These are phyloP conservation scores for Aegilops umbellulata DNA, from an alignment of 176 grass and related monocot species.

Conservation along the genomic window DNA sequence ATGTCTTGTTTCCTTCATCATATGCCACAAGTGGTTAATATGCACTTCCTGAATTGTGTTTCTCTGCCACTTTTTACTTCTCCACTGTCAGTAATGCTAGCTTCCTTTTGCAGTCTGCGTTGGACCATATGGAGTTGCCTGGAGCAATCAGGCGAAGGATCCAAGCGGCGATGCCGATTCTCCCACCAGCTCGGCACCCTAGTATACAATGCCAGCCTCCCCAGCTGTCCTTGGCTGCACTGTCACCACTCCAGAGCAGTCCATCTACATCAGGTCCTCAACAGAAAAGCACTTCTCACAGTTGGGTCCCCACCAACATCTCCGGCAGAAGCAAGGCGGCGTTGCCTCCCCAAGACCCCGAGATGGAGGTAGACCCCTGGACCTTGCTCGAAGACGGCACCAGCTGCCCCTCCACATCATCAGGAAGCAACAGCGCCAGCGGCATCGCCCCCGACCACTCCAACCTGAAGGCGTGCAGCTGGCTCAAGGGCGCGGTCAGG, in stretches of 20 bases:
- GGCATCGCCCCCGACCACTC: conserved; percentile 53
- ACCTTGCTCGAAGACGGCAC: conserved; percentile 91
- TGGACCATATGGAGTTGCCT: conserved; percentile 88
- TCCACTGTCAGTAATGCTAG: not conserved
- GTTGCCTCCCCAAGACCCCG: conserved; percentile 54
- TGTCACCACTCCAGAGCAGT: conserved; percentile 48
- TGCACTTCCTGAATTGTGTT: not conserved
- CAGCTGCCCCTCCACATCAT: conserved; percentile 46
- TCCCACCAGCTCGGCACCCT: conserved; percentile 53
- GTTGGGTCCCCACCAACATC: conserved; percentile 55
- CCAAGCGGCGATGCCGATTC: conserved; percentile 84
- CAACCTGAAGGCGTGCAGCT: conserved; percentile 83
- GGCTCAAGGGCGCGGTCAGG: conserved; percentile 96
- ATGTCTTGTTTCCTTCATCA: not conserved
- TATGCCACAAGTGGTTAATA: not conserved
- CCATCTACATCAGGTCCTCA: conserved; percentile 44
- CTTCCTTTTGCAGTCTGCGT: conserved; percentile 48
- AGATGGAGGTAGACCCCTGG: conserved; percentile 95
- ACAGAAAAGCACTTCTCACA: conserved; percentile 41
- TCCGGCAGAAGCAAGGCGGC: conserved; percentile 57
- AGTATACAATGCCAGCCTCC: conserved; percentile 64
- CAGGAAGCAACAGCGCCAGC: conserved; percentile 44
- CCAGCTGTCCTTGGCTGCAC: conserved; percentile 49
- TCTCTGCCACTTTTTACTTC: not conserved
- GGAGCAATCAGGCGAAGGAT: conserved; percentile 72